phyloP scores from a whole-genome alignment of 345 rosid genomes.

The Melaleuca alternifolia region DNA sequence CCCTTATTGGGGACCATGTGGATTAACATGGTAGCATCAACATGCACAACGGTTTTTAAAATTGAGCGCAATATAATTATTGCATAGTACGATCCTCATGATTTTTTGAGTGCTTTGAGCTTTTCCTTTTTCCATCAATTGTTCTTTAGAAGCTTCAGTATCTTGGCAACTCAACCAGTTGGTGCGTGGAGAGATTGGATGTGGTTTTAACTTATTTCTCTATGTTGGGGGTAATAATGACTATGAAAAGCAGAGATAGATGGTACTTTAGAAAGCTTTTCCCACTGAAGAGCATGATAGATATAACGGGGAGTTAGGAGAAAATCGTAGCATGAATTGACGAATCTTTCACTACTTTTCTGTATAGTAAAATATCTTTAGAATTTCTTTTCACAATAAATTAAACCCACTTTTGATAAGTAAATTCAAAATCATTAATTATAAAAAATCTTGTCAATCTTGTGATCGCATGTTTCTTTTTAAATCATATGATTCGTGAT shows the following conservation, averaged over 20 bases:
- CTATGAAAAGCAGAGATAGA: not conserved
- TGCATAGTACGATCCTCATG: slow-evolving; percentile 5
- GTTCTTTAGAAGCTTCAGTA: slow-evolving; percentile 1
- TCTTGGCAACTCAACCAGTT: not conserved
- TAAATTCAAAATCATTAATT: not conserved
- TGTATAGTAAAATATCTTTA: not conserved
- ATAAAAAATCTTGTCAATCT: not conserved
- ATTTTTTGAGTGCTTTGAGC: slow-evolving; percentile 1
- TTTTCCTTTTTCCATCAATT: not conserved
- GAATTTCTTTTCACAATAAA: not conserved
- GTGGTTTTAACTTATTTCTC: not conserved
- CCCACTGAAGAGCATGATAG: not conserved
- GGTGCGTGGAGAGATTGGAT: not conserved
- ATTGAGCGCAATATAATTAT: slow-evolving; percentile 6
- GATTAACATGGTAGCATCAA: slow-evolving; percentile 25
- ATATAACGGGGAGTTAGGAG: not conserved
- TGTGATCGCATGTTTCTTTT: not conserved
- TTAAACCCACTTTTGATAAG: not conserved
- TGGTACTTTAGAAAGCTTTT: not conserved
- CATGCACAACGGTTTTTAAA: not conserved
- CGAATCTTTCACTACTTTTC: not conserved
- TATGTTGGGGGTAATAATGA: not conserved
- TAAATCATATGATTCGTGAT: not conserved
- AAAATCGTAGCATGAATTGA: not conserved
- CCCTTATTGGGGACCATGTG: slow-evolving; percentile 39